Base-by-base conservation (phyloP, 768 basidiomycete species). In the Trametes meyenii region DNA sequence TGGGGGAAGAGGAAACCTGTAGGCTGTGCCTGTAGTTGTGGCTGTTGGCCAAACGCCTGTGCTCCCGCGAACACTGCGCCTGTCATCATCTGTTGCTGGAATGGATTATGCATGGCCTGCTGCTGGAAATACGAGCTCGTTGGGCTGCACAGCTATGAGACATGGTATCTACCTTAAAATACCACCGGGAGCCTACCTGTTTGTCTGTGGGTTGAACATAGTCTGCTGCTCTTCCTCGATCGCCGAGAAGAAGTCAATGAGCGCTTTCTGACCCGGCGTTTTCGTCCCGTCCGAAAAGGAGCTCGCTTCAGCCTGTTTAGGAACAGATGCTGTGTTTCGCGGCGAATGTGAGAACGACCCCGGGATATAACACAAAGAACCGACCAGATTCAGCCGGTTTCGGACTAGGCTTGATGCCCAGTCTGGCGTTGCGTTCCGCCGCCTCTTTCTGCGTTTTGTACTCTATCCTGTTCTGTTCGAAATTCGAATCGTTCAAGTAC, bases 401-500 rank as follows among this genome's bases (percentile, higher is more conserved):
- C 13, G 66, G 57, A 12, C 59, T 29, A 3, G 66, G 40, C 38
- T 66, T 71, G 23, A 65, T 63, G 16, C 70, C 75, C 19, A 64
- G 64, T 55, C 55, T 71, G 11, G 72, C 65, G 21, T 69, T 71
- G 56, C 70, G 72, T 62, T 91, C 90, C 2, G 83, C 82, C 3
- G 84, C 79, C 5, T 80, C 82, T 74, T 92, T 92, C 72, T 87
- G 93, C 23, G 87, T 79, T 75, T 83, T 94, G 77, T 99, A 98
- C 70, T 98, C 97, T 10, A 89, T 77, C 63, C 96, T 79, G 74
- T 98, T 98, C 74, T 92, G 88, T 73, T 98, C 97, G 67, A 99
- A 99, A 70, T 94, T 94, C 23, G 96, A 92, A 74, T 99, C 97
- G 58, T 93, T 88, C 52, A 99, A 81, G 72, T 98, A 99, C 70